Conservation (phyloP, 108 stramenopile species). For the Conticribra guillardii region DNA sequence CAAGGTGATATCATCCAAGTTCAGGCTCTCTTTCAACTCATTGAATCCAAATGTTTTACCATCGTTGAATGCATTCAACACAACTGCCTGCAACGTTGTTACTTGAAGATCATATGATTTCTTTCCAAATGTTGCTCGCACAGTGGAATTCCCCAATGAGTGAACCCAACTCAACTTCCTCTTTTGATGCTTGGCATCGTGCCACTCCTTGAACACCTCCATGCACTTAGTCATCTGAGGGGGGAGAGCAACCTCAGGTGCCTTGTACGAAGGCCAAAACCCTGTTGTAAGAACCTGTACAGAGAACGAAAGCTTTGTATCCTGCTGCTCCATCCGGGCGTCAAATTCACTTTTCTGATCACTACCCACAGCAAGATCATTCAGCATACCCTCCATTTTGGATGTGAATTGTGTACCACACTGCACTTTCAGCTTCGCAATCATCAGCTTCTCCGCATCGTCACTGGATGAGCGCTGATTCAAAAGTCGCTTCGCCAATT, state of each 20-base stretch:
- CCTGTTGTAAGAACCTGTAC: slow-evolving; percentile 98
- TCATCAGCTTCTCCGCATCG: slow-evolving; percentile 98
- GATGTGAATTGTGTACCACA: slow-evolving; percentile 99
- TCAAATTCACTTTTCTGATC: slow-evolving; percentile 94
- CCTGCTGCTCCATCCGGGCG: slow-evolving; percentile 63
- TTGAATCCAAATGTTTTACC: slow-evolving; percentile 71
- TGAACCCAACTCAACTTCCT: slow-evolving; percentile 92
- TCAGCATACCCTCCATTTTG: slow-evolving; percentile 99
- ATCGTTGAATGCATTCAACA: slow-evolving; percentile 82
- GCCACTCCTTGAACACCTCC: slow-evolving; percentile 93
- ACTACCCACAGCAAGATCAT: slow-evolving; percentile 94
- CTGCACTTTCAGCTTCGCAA: slow-evolving; percentile 97
- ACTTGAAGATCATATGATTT: slow-evolving; percentile 97
- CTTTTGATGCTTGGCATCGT: slow-evolving; percentile 87
- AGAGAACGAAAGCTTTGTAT: slow-evolving; percentile 80
- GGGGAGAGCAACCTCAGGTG: slow-evolving; percentile 90
- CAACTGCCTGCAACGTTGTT: slow-evolving; percentile 96
- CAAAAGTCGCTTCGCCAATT: slow-evolving; percentile 97
- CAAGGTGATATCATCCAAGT: slow-evolving; percentile 86
- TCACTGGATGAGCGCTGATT: slow-evolving; percentile 96
- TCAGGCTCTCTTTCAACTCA: slow-evolving; percentile 74
- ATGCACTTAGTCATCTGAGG: slow-evolving; percentile 91
- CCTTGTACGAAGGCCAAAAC: slow-evolving; percentile 97
- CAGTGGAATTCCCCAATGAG: slow-evolving; percentile 93
- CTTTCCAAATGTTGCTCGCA: slow-evolving; percentile 90